Base-by-base conservation (phyloP, 306 rosid species). In the Abrus precatorius region DNA sequence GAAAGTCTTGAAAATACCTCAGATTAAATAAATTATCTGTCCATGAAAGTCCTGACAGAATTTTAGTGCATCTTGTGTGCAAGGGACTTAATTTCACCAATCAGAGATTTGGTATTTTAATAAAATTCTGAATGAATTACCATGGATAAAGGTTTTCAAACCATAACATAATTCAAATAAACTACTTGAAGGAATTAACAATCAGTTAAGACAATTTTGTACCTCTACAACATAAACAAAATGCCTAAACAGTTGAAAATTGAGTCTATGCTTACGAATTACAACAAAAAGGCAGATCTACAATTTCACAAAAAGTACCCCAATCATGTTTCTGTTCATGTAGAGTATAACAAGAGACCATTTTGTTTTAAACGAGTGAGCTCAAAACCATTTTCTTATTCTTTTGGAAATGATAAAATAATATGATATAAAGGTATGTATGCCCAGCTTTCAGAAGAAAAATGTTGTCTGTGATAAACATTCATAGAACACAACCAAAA, bases 1-100 rank as follows among this genome's bases (percentile, higher is more conserved):
- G 13, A 1, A 36, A 61, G 48, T 60, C 77, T 80, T 80, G 61
- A 71, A 64, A 79, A 79, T 54, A 10, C 77, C 80, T 63, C 69
- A 63, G 69, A 50, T 76, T 63, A 71, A 53, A 71, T 53, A 70
- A 30, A 53, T 54, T 77, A 56, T 71, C 56, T 49, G 55, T 74
- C 28, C 3, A 28, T 33, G 40, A 79, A 50, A 68, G 30, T 80
- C 61, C 28, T 27, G 78, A 43, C 4, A 28, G 29, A 45, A 74
- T 59, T 20, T 20, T 14, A 52, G 34, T 68, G 56, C 74, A 32
- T 79, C 59, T 59, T 52, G 78, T 57, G 29, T n/a, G 60, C 69
- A 60, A 72, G 20, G 38, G 11, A 68, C 69, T 40, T 14, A 74
- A 30, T 74, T 72, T 78, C 71, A 65, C 41, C 60, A 44, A 56